Evolutionary conservation across 352 stramenopile species (phyloP), one percentile per base, ranked within the genome.

Genomic region (Elongisporangium undulatum): DNA sequence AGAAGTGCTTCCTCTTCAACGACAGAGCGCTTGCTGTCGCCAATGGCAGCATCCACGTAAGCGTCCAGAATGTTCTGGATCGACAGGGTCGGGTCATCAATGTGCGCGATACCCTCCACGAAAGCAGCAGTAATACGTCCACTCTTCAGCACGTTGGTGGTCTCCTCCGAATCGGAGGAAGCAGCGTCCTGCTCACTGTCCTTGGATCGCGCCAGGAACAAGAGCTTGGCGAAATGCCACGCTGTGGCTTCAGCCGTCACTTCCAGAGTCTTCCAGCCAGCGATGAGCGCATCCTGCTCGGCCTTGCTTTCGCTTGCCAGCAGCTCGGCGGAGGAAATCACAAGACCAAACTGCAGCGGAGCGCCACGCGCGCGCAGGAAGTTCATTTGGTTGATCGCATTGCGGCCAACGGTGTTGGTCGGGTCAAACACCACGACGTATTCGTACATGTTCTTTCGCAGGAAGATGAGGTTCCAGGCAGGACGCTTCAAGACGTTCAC

Each of bases 371-470:
- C 82, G 8, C 72, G 77, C 67, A 95, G 69, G 58, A 90, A 90
- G 0, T 71, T 64, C 20, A 92, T 77, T 56, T 95, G 79, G 4
- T 64, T 68, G 19, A 95, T 62, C 3, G 72, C 72, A 19, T 64
- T 62, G 29, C 76, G 75, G 5, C 82, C 82, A n/a, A 63, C 59
- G 29, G 67, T 74, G 9, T 75, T 77, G 13, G 75, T 72, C 39
- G 85, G 84, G 51, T 93, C 84, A 50, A 95, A 70, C 7, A 82
- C 79, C 55, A 95, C 52, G 16, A 92, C 72, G 56, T 82, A 86
- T 50, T 95, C 85, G 63, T 95, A 95, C 85, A 95, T 95, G 51
- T 94, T 92, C 63, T 87, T 89, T 54, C 85, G 78, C 50, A 95
- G 58, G 58, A 92, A 93, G 53, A 95, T 90, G 48, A 93, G 71